These are phyloP conservation scores for Furcasterigmium furcatum DNA, from an alignment of 2,329 filamentous ascomycete genomes.

Conservation along the genomic window DNA sequence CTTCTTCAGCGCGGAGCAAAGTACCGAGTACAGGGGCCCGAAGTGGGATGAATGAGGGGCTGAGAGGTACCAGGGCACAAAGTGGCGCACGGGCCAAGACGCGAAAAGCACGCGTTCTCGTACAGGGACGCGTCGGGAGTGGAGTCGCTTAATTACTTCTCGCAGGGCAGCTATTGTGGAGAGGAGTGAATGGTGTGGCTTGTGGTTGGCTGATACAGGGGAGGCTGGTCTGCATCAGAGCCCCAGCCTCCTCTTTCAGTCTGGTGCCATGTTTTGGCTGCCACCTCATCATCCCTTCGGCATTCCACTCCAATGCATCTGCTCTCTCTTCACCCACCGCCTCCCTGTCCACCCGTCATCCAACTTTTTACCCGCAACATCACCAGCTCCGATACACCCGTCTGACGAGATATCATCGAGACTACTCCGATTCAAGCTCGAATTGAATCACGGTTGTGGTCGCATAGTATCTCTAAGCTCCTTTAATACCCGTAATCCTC, in stretches of 20 bases:
- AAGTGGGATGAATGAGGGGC: slow-evolving; percentile 2
- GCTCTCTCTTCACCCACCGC: background rate
- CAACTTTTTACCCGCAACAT: background rate
- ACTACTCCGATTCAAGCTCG: no score
- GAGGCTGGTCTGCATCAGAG: slow-evolving; percentile 9
- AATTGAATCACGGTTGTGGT: background rate
- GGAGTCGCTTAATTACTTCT: slow-evolving; percentile 2
- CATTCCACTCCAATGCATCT: background rate
- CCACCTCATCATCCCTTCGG: slow-evolving; percentile 3
- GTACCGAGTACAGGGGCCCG: background rate
- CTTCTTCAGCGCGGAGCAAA: slow-evolving; percentile 1
- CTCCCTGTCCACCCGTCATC: background rate
- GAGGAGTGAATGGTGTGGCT: background rate
- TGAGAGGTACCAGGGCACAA: background rate
- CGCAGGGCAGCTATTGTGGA: slow-evolving; percentile 5
- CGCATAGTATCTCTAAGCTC: background rate
- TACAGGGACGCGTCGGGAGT: background rate
- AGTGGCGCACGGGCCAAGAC: slow-evolving; percentile 2
- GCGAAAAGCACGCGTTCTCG: slow-evolving; percentile 12
- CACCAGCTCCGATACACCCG: background rate
- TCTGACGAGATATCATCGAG: no score
- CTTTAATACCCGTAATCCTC: background rate
- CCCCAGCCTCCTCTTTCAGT: background rate
- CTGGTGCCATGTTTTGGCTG: background rate
- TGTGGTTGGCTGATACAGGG: slow-evolving; percentile 2